Conservation (phyloP, 2,329 filamentous ascomycete species). For the Stenocarpella maydis region DNA sequence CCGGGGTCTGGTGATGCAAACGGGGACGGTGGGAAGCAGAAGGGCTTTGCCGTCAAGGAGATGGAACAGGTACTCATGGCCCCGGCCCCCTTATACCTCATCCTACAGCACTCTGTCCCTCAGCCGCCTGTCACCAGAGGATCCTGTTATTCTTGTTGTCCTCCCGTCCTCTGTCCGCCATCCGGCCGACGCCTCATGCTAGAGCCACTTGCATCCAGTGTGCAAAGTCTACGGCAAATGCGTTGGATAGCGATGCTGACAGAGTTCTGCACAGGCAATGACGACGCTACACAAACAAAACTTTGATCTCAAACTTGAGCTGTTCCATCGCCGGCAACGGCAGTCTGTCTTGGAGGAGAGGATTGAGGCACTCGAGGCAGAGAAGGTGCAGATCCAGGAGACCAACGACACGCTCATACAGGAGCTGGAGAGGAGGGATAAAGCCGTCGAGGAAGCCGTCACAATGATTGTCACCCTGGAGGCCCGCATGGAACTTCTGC, state of each 20-base stretch:
- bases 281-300: constrained; percentile 78
- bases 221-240: no score
- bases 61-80: constrained; percentile 65
- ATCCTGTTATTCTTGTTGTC: background rate
- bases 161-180: background rate
- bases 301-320: constrained; percentile 77
- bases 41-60: constrained; percentile 70
- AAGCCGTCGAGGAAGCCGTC: constrained; percentile 75
- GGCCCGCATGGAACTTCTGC: constrained; percentile 62
- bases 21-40: constrained; percentile 54
- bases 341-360: constrained; percentile 67
- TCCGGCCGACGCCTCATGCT: background rate
- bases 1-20: constrained; percentile 54
- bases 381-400: constrained; percentile 61
- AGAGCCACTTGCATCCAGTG: no score
- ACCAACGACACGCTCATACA: constrained; percentile 65
- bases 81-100: background rate
- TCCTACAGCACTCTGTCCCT: background rate
- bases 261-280: constrained; percentile 56
- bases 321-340: constrained; percentile 73
- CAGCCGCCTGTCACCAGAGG: background rate
- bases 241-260: background rate
- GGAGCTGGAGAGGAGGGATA: constrained; percentile 71
- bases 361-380: constrained; percentile 61
- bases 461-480: constrained; percentile 74